These are phyloP conservation scores for Pachysolen tannophilus DNA, from an alignment of 805 yeast species.

Conservation along the genomic window DNA sequence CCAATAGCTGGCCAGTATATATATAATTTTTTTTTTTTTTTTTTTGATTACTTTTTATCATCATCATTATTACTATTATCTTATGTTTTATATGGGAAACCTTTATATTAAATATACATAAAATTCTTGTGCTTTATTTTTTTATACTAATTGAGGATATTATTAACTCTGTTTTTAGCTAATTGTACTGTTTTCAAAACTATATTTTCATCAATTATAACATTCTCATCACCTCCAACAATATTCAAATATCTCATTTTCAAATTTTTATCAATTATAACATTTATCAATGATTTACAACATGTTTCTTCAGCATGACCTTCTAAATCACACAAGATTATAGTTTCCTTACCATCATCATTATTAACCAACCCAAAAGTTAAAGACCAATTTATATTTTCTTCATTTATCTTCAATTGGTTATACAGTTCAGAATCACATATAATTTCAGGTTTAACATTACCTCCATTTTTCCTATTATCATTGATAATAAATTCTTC, in stretches of 20 bases:
- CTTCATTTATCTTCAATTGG: conserved; percentile 30
- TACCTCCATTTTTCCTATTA: conserved; percentile 44
- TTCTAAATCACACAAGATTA: conserved; percentile 66
- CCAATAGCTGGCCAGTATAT: too few relatives aligned
- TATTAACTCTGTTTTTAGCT: conserved; percentile 39
- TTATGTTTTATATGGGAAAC: too few relatives aligned
- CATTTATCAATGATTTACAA: conserved; percentile 43
- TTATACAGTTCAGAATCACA: conserved; percentile 40
- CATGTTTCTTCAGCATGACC: conserved; percentile 77
- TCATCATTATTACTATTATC: too few relatives aligned
- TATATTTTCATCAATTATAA: conserved; percentile 36
- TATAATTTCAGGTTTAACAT: conserved; percentile 38
- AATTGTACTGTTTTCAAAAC: conserved; percentile 39
- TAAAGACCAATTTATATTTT: conserved; percentile 33
- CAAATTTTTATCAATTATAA: conserved; percentile 22
- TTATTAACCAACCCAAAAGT: conserved; percentile 54
- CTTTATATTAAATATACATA: too few relatives aligned
- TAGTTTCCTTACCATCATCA: conserved; percentile 23
- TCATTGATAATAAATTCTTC: conserved; percentile 42
- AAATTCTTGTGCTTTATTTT: too few relatives aligned
- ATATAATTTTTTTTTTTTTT: too few relatives aligned
- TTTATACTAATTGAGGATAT: conserved; percentile 15
- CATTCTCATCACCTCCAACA: conserved; percentile 38
- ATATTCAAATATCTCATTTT: conserved; percentile 9
- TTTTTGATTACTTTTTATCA: too few relatives aligned